Conservation (phyloP, 1,284 basidiomycete species). For the Kalmanozyma brasiliensis region DNA sequence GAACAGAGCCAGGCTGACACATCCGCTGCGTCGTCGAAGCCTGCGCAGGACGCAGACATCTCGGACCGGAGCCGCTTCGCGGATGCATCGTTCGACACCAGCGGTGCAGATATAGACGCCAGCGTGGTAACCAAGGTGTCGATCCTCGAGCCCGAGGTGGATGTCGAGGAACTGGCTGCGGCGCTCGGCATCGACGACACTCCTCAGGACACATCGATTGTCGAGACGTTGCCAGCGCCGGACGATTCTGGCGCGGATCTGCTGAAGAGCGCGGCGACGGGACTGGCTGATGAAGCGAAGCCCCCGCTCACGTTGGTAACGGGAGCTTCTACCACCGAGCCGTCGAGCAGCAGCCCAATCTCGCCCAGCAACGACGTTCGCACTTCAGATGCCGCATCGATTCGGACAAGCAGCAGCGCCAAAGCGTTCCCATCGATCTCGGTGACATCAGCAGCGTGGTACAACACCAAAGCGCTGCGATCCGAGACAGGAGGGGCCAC, state of each 20-base stretch:
- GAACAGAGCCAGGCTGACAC: neutral
- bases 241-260: constrained; percentile 7
- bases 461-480: constrained; percentile 42
- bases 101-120: constrained; percentile 15
- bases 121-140: constrained; percentile 42
- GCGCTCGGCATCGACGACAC: constrained; percentile 22
- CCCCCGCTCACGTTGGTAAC: neutral
- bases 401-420: constrained; percentile 28
- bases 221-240: neutral
- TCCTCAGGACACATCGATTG: neutral
- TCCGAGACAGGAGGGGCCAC: constrained; percentile 15
- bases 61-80: constrained; percentile 27
- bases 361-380: constrained; percentile 2
- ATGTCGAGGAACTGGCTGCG: constrained; percentile 39
- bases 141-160: constrained; percentile 43
- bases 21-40: constrained; percentile 1
- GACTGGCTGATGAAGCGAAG: neutral
- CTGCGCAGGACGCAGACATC: constrained; percentile 15
- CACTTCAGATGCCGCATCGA: constrained; percentile 26
- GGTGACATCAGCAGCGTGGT: constrained; percentile 54
- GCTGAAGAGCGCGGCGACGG: neutral
- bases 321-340: neutral
- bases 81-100: constrained; percentile 32
- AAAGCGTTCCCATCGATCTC: constrained; percentile 55
- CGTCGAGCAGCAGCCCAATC: neutral